These are phyloP conservation scores for Neonectria ditissima DNA, from an alignment of 2,329 filamentous ascomycete species.

Conservation along the genomic window DNA sequence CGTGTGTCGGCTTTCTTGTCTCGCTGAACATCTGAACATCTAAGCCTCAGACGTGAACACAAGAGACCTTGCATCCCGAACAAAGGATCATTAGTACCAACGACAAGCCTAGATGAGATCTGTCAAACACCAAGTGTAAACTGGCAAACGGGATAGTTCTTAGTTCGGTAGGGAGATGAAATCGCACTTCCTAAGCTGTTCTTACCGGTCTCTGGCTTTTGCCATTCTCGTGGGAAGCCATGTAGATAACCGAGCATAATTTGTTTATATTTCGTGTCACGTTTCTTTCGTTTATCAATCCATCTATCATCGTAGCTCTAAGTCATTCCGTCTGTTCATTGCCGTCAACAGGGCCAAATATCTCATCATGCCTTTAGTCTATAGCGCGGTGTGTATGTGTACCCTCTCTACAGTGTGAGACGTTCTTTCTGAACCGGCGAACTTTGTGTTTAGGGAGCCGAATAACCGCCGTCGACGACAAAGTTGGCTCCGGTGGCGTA, in stretches of 20 bases:
- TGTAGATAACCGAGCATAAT: not conserved
- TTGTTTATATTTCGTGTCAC: not conserved
- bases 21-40: not conserved
- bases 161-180: too few species aligned
- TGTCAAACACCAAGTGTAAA: too few species aligned
- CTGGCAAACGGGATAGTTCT: too few species aligned
- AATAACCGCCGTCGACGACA: slow-evolving; percentile 48
- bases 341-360: not conserved
- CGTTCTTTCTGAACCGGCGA: not conserved
- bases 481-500: slow-evolving; percentile 50
- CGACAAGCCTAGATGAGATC: too few species aligned
- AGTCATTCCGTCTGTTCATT: not conserved
- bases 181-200: too few species aligned
- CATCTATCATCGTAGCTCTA: not conserved
- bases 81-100: too few species aligned
- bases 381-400: not conserved
- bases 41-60: too few species aligned
- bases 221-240: too few species aligned
- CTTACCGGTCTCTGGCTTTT: too few species aligned
- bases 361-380: not conserved
- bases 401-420: not conserved
- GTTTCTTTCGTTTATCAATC: not conserved
- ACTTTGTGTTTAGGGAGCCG: slow-evolving; percentile 34
- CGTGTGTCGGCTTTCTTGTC: not conserved
- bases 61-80: not conserved